Evolutionary conservation across 2,329 filamentous ascomycete genomes (phyloP), one percentile per base, ranked within the genome.

Genomic region (Penicillium palitans): DNA sequence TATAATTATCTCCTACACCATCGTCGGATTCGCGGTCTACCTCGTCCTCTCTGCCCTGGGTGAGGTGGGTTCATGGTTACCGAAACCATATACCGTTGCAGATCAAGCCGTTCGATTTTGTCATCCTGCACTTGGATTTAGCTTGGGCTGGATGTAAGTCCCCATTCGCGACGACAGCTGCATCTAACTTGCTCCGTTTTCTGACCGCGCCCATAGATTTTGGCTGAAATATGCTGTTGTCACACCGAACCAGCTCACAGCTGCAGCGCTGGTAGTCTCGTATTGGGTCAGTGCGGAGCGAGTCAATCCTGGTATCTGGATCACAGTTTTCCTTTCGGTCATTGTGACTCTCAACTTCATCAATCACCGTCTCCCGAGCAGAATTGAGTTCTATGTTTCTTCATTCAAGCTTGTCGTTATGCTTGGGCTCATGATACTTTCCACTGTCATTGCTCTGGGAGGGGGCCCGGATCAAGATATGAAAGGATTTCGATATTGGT

Each of bases 181-280:
- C 21, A n/a, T 15, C 25, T 12, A 24, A 2, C 33, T 25, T 17
- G 7, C n/a, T 8, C 27, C 33, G 8, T 13, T 40, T 17, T 61
- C 39, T 72, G 25, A 56, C 39, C 13, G 13, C 8, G 2, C 9
- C 47, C 33, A 35, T 58, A 77, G 74, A 62, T 77, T 74, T 68
- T 90, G 85, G 83, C 81, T 87, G 74, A 93, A 85, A 70, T 95
- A 93, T 75, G 89, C 93, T 72, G 91, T 96, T 68, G 85, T 90
- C 45, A 92, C 89, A 2, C 90, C 91, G 1, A 95, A 93, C 69
- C 90, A 96, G 71, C 80, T 95, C 41, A 93, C 90, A 0, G 91
- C 91, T 39, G 85, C 84, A 10, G 84, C 89, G 9, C 76, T 95
- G 31, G 88, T 93, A 54, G 88, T 96, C 49, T 84, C 89, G 63